A percentile compares a stretch with the other conserved stretches of the same genome.
Conservation (phyloP, 1,284 basidiomycete species). For the Rhizopogon hawkerae region DNA sequence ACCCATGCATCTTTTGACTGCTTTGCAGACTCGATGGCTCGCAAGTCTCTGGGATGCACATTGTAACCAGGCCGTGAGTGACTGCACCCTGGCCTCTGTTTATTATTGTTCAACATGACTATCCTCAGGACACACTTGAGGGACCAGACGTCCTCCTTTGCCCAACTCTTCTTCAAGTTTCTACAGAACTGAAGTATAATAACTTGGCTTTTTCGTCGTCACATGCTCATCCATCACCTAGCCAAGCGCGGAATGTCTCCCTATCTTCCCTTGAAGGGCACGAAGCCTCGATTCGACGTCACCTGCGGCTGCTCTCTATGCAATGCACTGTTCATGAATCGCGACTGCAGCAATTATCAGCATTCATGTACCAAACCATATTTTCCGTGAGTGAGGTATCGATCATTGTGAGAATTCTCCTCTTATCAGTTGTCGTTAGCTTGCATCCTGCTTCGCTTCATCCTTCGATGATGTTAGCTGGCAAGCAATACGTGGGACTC, state of each 20-base stretch:
- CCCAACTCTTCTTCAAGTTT: constrained; percentile 17
- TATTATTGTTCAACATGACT: not conserved
- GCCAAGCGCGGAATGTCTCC: constrained; percentile 17
- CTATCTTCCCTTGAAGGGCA: constrained; percentile 29
- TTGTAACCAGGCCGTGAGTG: constrained; percentile 12
- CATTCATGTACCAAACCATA: constrained; percentile 33
- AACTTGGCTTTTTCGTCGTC: constrained; percentile 2
- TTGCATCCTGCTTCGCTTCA: constrained; percentile 36
- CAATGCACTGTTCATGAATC: constrained; percentile 28
- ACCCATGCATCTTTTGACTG: constrained; percentile 24
- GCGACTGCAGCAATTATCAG: constrained; percentile 34
- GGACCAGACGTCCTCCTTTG: constrained; percentile 17
- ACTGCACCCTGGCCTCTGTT: not conserved
- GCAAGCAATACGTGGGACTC: constrained; percentile 13
- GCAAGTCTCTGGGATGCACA: constrained; percentile 36
- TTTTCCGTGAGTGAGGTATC: constrained; percentile 28
- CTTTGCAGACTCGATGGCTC: constrained; percentile 41
- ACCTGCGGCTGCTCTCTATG: constrained; percentile 29
- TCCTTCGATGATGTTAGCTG: constrained; percentile 29
- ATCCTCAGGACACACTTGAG: constrained; percentile 16
- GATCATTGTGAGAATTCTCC: not conserved
- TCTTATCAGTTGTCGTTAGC: constrained; percentile 23
- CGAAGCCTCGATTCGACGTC: constrained; percentile 27
- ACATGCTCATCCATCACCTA: constrained; percentile 3
- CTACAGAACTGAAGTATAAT: constrained; percentile 20